These are phyloP conservation scores for Penicillium brevicompactum DNA, from an alignment of 2,329 filamentous ascomycete species.

Conservation along the genomic window DNA sequence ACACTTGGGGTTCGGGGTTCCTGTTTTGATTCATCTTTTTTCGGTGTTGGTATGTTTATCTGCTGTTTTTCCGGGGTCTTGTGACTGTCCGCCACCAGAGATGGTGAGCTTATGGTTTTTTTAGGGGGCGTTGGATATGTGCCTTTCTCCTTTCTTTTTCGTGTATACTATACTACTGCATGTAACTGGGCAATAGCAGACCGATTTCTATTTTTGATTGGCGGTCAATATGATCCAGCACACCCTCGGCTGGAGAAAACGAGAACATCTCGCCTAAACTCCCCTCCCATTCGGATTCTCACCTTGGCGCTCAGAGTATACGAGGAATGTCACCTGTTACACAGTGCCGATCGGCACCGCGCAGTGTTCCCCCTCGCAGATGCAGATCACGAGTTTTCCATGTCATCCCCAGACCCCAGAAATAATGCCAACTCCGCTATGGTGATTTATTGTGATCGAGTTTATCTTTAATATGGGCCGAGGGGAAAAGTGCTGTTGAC, in stretches of 20 bases:
- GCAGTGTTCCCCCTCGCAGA: background rate
- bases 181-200: background rate
- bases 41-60: background rate
- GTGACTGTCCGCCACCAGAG: background rate
- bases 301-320: background rate
- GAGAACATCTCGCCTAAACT: background rate
- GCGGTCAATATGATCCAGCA: background rate
- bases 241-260: background rate
- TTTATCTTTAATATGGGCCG: too few species aligned
- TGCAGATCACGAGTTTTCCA: background rate
- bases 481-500: too few species aligned
- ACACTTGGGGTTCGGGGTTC: constrained; percentile 5
- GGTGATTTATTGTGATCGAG: background rate
- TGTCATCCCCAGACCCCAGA: background rate
- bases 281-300: background rate
- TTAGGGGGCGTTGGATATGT: background rate
- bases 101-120: background rate
- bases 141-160: background rate
- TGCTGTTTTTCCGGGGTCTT: background rate
- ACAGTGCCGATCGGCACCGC: background rate
- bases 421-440: background rate
- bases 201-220: background rate
- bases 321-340: constrained; percentile 1
- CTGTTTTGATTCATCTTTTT: background rate
- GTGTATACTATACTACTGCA: background rate